These are phyloP conservation scores for Penicillium dipodomyicola DNA, from an alignment of 495 filamentous ascomycete species.

Conservation along the genomic window DNA sequence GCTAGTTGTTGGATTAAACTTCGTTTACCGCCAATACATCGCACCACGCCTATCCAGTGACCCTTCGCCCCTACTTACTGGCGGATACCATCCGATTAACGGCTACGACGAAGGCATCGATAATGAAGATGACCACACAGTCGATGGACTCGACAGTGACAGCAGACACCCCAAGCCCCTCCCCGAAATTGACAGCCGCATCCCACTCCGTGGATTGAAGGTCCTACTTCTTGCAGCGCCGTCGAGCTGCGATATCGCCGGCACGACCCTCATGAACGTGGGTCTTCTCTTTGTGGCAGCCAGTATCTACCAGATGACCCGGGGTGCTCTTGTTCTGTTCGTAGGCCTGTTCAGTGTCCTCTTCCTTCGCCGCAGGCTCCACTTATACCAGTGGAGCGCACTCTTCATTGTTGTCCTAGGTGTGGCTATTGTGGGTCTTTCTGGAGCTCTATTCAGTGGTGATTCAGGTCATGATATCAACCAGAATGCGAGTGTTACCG, in stretches of 20 bases:
- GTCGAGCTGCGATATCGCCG: constrained; percentile 88
- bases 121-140: constrained; percentile 44
- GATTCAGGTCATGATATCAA: constrained; percentile 48
- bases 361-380: constrained; percentile 75
- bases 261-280: constrained; percentile 95
- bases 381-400: constrained; percentile 84
- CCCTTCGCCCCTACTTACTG: constrained; percentile 44
- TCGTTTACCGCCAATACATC: constrained; percentile 60
- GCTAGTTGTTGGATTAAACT: constrained; percentile 71
- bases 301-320: constrained; percentile 97
- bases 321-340: constrained; percentile 90
- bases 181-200: constrained; percentile 42
- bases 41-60: constrained; percentile 33
- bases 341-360: constrained; percentile 93
- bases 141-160: constrained; percentile 28
- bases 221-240: constrained; percentile 80
- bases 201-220: constrained; percentile 65
- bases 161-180: constrained; percentile 51
- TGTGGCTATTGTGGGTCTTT: constrained; percentile 85
- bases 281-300: constrained; percentile 91
- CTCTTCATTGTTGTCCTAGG: constrained; percentile 83
- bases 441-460: constrained; percentile 74
- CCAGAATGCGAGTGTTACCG: constrained; percentile 31
- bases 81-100: constrained; percentile 65
- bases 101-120: constrained; percentile 45